Evolutionary conservation across 2,329 filamentous ascomycete genomes (phyloP), one percentile per base, ranked within the genome.

Genomic region (Aspergillus melleus): DNA sequence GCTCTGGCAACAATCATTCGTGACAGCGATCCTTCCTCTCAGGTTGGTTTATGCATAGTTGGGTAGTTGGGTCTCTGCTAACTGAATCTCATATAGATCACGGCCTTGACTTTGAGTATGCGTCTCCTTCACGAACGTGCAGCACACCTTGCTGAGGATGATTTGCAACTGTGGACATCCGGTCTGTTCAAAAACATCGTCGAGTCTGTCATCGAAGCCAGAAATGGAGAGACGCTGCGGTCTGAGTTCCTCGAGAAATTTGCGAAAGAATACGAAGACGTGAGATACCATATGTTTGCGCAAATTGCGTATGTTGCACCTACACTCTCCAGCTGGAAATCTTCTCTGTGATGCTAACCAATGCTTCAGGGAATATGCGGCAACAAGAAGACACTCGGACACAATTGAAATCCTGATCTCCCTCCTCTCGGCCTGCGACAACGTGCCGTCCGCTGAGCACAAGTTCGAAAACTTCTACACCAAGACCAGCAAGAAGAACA

Each of bases 271-370:
- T 92, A 88, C 72, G 90, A 95, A 69, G 95, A 98, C 74, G 83
- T 97, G 61, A 84, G 91, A 64, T 96, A 89, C 74, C 92, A 90
- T 74, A 91, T 92, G 0, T 90, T 96, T 71, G 83, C 88, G 68
- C 85, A 86, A 14, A 80, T 96, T 66, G 85, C 85, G 88, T 91
- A 84, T 68, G 87, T 81, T 16, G 3, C 24, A 52, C 16, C 36
- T 24, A 10, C 10, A n/a, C n/a, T 16, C 24, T 29, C 11, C 19
- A 6, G 2, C n/a, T n/a, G 32, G 22, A 42, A 14, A 6, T 8
- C 19, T 14, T 14, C 12, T 14, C 42, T 2, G 29, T 8, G 22
- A 24, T n/a, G 47, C 58, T 51, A 44, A 60, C 29, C 24, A 30
- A 29, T 16, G 6, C 12, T 11, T 47, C 39, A 79, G 77, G 54